Base-by-base conservation (phyloP, 306 rosid species). In the Rosa lucieae region DNA sequence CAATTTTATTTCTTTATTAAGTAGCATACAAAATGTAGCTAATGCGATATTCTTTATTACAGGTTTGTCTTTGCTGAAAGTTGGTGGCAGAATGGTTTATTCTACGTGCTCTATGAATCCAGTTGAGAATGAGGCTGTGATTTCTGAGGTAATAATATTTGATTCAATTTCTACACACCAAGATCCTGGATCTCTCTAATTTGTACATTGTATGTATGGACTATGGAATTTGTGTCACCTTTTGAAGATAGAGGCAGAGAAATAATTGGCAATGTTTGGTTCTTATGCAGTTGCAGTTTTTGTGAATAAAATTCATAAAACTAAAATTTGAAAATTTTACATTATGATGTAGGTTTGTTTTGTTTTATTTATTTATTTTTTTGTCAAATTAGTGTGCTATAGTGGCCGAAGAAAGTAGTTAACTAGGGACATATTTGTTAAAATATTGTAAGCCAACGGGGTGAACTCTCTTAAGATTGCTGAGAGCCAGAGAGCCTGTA, bases 81-180 rank as follows among this genome's bases (percentile, higher is more conserved):
- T 91, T 85, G 98, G 97, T 71, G 99, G 97, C 74, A 90, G 94
- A 90, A 91, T 96, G 92, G 98, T 96, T 65, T 96, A 96, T 84
- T 96, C 98, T 43, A 96, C 99, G 6, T 96, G 99, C 86, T 93
- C 99, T 51, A 93, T 93, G 98, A 96, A 96, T 86, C 99, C 99
- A 51, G 85, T 96, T 78, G 99, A 96, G 87, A 93, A 96, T 80
- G 99, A 96, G 81, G 99, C 99, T 42, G 99, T 96, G 80, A 87
- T 96, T 86, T 92, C 94, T 59, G 99, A 96, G 99, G 99, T 96
- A 84, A 74, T 40, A 84, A 68, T 59, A 53, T 53, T 13, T 26
- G 40, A 29, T 61, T 35, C 6, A 76, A 70, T 67, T 76, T 76
- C 65, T 20, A 67, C 37, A 35, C 32, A 48, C 7, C 20, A n/a